Evolutionary conservation across 1,284 basidiomycete genomes (phyloP).

Genomic region (Volvariella volvacea): DNA sequence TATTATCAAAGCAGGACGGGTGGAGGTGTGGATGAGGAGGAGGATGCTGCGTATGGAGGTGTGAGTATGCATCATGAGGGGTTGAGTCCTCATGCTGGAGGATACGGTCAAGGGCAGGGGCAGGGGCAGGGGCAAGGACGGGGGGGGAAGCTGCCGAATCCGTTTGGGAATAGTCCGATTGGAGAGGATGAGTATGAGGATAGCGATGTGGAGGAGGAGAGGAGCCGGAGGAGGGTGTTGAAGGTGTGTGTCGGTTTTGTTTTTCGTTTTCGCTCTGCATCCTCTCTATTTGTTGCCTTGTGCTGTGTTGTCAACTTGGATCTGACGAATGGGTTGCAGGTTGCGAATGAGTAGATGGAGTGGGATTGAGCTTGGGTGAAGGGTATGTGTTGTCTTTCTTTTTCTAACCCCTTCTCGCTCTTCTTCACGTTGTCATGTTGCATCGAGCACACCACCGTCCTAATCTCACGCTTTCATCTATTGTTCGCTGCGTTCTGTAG

Average conservation of each 20-base stretch:
- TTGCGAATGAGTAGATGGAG: no score
- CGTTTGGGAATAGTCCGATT: conserved; percentile 22
- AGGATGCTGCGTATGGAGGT: conserved; percentile 22
- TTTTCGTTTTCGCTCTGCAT: neutral
- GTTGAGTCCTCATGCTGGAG: neutral
- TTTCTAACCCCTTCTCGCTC: no score
- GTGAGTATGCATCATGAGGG: conserved; percentile 11
- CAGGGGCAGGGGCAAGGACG: neutral
- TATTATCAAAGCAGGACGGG: conserved; percentile 1
- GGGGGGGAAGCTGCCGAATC: conserved; percentile 9
- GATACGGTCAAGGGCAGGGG: neutral
- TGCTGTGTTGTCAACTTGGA: no score
- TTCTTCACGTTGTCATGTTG: no score
- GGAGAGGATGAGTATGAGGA: conserved; percentile 15
- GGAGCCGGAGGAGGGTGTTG: conserved; percentile 30
- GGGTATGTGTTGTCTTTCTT: no score
- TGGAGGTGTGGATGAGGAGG: conserved; percentile 5
- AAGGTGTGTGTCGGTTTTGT: conserved; percentile 25
- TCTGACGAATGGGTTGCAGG: no score
- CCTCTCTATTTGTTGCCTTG: no score
- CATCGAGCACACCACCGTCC: no score
- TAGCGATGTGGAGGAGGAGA: no score
- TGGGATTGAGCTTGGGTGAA: no score
- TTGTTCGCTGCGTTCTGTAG: no score
- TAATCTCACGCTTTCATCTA: no score